Percentiles rank a stretch among this genome's conserved stretches.
phyloP scores from a whole-genome alignment of 1,284 basidiomycete genomes.

The Trametes versicolor region DNA sequence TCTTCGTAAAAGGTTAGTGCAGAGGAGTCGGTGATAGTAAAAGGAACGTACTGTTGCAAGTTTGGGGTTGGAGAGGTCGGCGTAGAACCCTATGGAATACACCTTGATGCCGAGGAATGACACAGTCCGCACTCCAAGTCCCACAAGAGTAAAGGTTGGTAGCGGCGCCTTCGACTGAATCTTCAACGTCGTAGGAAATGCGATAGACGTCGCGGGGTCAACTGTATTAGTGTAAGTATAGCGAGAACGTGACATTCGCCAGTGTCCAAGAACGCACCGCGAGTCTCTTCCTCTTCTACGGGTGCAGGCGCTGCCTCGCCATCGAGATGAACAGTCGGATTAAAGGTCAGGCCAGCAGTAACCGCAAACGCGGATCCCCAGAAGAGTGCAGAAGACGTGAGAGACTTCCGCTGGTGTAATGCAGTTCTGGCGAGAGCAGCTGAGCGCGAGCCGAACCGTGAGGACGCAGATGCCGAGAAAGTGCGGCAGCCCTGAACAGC shows the following conservation, averaged over 20 bases:
- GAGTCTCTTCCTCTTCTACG: constrained; percentile 40
- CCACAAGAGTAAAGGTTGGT: constrained; percentile 75
- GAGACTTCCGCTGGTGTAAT: constrained; percentile 21
- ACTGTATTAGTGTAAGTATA: constrained; percentile 48
- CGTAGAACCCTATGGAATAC: constrained; percentile 89
- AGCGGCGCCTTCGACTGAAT: constrained; percentile 69
- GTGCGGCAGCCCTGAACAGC: constrained; percentile 28
- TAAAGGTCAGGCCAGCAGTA: constrained; percentile 44
- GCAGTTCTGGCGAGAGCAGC: constrained; percentile 17
- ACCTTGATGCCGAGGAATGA: constrained; percentile 86
- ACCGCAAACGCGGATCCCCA: constrained; percentile 49
- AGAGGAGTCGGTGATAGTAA: background rate
- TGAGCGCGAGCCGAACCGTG: constrained; percentile 14
- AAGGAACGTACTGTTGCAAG: constrained; percentile 61
- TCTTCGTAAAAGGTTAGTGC: constrained; percentile 42
- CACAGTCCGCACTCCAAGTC: constrained; percentile 86
- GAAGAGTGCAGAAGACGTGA: constrained; percentile 37
- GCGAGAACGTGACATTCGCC: background rate
- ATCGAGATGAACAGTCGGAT: constrained; percentile 50
- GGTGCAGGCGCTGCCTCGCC: constrained; percentile 34
- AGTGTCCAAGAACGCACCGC: constrained; percentile 26
- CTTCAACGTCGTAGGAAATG: constrained; percentile 71
- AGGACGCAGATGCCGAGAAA: constrained; percentile 30
- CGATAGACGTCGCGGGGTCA: constrained; percentile 76
- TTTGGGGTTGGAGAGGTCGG: constrained; percentile 72